These are phyloP conservation scores for Quercus agrifolia DNA, from an alignment of 306 rosid species.

Conservation along the genomic window DNA sequence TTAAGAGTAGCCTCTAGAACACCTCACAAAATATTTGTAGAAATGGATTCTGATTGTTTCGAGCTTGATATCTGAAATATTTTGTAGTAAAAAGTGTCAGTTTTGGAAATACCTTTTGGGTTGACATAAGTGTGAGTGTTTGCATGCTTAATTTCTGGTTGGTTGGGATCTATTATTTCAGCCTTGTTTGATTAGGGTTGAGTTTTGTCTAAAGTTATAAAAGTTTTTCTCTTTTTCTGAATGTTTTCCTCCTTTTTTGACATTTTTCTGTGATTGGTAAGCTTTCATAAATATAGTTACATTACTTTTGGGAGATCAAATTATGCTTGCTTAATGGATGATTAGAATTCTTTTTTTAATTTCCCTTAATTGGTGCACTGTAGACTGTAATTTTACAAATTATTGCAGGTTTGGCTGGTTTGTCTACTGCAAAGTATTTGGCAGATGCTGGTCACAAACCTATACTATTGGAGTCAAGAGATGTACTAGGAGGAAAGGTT, in stretches of 20 bases:
- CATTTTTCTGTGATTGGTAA: background rate
- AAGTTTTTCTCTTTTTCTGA: background rate
- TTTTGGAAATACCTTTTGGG: background rate
- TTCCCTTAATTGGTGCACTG: background rate
- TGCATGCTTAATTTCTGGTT: background rate
- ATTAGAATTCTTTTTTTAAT: background rate
- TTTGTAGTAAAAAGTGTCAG: background rate
- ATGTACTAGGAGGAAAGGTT: constrained; percentile 99
- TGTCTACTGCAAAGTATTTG: constrained; percentile 92
- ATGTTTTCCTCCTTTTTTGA: background rate
- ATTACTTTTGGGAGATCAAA: background rate
- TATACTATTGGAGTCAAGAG: constrained; percentile 83
- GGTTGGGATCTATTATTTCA: background rate
- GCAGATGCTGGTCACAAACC: constrained; percentile 99
- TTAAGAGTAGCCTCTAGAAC: background rate
- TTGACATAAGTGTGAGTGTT: background rate
- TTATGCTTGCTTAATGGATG: background rate
- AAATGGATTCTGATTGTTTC: background rate
- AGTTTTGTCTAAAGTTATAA: background rate
- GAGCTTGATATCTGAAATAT: background rate
- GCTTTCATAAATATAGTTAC: background rate
- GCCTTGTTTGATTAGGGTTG: background rate
- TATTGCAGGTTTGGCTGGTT: constrained; percentile 85
- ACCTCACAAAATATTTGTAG: background rate
- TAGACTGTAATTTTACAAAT: constrained; percentile 18